Percentiles rank a stretch among this genome's conserved stretches.
Evolutionary conservation across 352 stramenopile genomes (phyloP).

Genomic region (Globisporangium barbulae): DNA sequence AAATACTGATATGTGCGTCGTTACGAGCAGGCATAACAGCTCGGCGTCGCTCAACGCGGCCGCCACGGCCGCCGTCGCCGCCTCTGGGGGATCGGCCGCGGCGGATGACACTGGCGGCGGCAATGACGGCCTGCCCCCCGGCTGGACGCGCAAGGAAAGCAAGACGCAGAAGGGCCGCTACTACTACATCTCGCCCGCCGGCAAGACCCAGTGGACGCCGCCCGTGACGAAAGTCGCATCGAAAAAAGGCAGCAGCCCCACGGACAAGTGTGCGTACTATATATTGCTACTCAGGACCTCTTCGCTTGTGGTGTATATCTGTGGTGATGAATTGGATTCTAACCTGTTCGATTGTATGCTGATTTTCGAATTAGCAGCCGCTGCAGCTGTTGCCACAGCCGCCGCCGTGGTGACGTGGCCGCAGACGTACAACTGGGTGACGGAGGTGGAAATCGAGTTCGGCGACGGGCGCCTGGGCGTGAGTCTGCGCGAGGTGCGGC

Average conservation of each 20-base stretch:
- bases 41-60: constrained; percentile 14
- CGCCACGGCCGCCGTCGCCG: neutral
- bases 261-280: neutral
- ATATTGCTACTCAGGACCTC: neutral
- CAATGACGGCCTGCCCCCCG: constrained; percentile 47
- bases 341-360: neutral
- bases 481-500: constrained; percentile 71
- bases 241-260: constrained; percentile 6
- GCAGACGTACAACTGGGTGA: constrained; percentile 76
- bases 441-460: constrained; percentile 86
- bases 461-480: constrained; percentile 76
- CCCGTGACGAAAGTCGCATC: constrained; percentile 25
- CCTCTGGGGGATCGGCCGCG: constrained; percentile 1
- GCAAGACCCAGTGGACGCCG: constrained; percentile 83
- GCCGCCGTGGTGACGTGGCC: constrained; percentile 18
- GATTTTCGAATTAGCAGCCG: neutral
- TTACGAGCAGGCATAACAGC: constrained; percentile 18
- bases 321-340: neutral
- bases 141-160: constrained; percentile 83
- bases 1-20: neutral
- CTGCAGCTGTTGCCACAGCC: neutral
- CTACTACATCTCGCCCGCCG: constrained; percentile 80
- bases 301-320: too few relatives aligned
- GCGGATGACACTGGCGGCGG: constrained; percentile 10
- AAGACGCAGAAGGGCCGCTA: constrained; percentile 84